A percentile compares a stretch with the other conserved stretches of the same genome.
phyloP scores from a whole-genome alignment of 2,329 filamentous ascomycete genomes.

The Botrytis squamosa region DNA sequence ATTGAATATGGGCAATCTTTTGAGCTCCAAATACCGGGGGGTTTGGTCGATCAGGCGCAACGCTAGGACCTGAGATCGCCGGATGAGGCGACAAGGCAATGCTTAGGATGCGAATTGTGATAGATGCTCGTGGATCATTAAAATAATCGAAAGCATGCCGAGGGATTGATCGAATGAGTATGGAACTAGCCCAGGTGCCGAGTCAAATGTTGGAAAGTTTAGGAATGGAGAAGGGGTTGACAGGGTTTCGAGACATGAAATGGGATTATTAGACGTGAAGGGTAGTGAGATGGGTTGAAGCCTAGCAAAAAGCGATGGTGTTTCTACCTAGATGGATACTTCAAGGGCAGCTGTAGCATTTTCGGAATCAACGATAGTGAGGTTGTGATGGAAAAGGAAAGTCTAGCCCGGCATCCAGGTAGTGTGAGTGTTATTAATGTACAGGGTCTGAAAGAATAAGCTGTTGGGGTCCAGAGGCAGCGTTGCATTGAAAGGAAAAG shows the following conservation, averaged over 20 bases:
- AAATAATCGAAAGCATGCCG: conserved; percentile 7
- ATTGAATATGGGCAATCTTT: conserved; percentile 15
- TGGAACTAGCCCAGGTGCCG: not conserved
- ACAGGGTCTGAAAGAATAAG: not conserved
- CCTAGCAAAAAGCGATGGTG: not conserved
- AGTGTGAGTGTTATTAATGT: not conserved
- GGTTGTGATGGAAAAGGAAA: not conserved
- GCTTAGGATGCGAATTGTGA: conserved; percentile 24
- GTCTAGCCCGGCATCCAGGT: not conserved
- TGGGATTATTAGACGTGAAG: not conserved
- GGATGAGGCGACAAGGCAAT: conserved; percentile 33
- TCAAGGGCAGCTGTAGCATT: not conserved
- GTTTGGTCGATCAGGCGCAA: conserved; percentile 29
- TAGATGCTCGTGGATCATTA: conserved; percentile 11
- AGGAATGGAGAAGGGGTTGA: conserved; percentile 1
- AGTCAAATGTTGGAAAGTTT: conserved; percentile 3
- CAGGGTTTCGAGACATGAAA: conserved; percentile 11
- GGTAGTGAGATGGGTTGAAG: conserved; percentile 4
- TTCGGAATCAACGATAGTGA: not conserved
- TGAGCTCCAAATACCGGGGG: conserved; percentile 17
- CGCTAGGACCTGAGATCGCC: conserved; percentile 32
- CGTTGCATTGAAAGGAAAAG: conserved; percentile 6
- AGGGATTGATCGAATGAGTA: not conserved
- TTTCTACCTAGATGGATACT: conserved; percentile 2
- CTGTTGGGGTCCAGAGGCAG: conserved; percentile 8